Conservation (phyloP, 169 alveolate genomes). For the Theileria annulata region DNA sequence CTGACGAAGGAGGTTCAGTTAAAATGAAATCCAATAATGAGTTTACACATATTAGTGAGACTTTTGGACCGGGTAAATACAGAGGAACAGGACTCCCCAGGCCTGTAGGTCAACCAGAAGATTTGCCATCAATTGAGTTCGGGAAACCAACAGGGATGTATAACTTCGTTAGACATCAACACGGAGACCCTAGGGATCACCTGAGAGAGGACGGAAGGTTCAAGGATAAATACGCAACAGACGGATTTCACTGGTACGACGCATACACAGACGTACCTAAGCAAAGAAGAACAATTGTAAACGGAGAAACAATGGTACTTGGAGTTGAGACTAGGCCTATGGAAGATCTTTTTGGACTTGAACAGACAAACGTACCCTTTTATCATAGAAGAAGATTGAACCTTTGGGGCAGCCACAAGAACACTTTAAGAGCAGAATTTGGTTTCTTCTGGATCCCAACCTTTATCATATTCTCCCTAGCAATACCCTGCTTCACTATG, state of each 20-base stretch:
- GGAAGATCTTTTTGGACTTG: slow-evolving; percentile 77
- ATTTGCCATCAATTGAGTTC: slow-evolving; percentile 60
- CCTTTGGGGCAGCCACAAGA: slow-evolving; percentile 77
- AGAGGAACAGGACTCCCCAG: slow-evolving; percentile 59
- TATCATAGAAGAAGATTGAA: slow-evolving; percentile 73
- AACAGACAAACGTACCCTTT: slow-evolving; percentile 76
- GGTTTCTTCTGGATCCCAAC: slow-evolving; percentile 86
- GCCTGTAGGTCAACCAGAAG: slow-evolving; percentile 66
- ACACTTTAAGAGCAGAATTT: slow-evolving; percentile 81
- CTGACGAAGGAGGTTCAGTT: not conserved
- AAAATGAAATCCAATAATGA: not conserved
- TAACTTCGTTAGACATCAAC: slow-evolving; percentile 78
- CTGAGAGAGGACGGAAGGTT: slow-evolving; percentile 79
- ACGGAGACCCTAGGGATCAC: slow-evolving; percentile 85
- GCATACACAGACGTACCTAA: slow-evolving; percentile 78
- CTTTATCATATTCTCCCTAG: slow-evolving; percentile 80
- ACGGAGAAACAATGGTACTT: slow-evolving; percentile 81
- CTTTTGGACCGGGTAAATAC: slow-evolving; percentile 52
- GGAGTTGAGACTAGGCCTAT: slow-evolving; percentile 83
- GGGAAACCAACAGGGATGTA: slow-evolving; percentile 74
- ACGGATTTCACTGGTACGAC: slow-evolving; percentile 81
- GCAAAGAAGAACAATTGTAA: slow-evolving; percentile 78
- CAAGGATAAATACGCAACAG: slow-evolving; percentile 68
- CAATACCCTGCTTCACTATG: slow-evolving; percentile 85
- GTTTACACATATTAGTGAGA: slow-evolving; percentile 26